Evolutionary conservation across 306 rosid species (phyloP).

Genomic region (Mimosa pudica): DNA sequence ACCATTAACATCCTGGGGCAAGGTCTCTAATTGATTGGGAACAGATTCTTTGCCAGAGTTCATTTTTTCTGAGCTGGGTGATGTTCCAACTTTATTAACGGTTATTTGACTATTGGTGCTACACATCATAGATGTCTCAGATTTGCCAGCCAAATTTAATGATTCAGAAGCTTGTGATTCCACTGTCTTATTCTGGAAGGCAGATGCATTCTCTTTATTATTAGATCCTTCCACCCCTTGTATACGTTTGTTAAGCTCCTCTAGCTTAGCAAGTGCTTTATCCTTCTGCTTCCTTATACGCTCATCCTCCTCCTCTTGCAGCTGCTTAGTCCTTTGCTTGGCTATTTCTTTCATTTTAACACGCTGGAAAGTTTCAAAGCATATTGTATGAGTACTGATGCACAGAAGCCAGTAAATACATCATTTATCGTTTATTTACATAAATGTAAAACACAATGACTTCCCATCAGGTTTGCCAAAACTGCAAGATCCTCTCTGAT

Average conservation of each 20-base stretch:
- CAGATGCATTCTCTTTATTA: constrained; percentile 49
- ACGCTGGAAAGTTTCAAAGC: constrained; percentile 53
- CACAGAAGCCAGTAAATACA: constrained; percentile 24
- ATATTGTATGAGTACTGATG: constrained; percentile 32
- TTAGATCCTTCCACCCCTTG: constrained; percentile 51
- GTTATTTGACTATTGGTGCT: constrained; percentile 41
- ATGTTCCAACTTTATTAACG: constrained; percentile 45
- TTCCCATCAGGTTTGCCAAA: background rate
- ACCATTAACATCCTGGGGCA: constrained; percentile 52
- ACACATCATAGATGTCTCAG: constrained; percentile 38
- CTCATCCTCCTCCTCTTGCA: constrained; percentile 93
- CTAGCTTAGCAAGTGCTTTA: constrained; percentile 79
- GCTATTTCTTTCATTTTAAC: constrained; percentile 71
- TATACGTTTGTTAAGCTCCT: constrained; percentile 71
- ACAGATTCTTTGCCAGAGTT: constrained; percentile 44
- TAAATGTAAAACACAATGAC: background rate
- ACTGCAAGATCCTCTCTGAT: background rate
- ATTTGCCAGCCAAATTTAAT: constrained; percentile 34
- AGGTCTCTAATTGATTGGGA: constrained; percentile 42
- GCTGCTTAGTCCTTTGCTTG: constrained; percentile 75
- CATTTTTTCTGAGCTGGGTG: constrained; percentile 39
- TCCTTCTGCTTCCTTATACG: constrained; percentile 71
- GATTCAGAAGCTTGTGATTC: constrained; percentile 50
- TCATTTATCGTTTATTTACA: constrained; percentile 26
- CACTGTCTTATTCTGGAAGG: constrained; percentile 52